Evolutionary conservation across 331 rosid genomes (phyloP).

Genomic region (Quercus tomentella): DNA sequence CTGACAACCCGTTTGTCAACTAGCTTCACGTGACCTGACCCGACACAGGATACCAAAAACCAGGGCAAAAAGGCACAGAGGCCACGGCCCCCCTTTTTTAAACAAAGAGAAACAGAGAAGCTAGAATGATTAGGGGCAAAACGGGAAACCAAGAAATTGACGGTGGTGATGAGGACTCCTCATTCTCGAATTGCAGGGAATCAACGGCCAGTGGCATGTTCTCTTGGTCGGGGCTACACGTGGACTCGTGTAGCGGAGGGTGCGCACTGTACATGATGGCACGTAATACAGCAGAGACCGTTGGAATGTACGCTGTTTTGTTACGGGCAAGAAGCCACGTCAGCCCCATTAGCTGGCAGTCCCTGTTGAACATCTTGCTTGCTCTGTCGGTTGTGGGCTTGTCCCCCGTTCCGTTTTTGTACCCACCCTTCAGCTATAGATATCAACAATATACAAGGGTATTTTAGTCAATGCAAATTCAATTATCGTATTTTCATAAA

Average conservation of each 20-base stretch:
- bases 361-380: constrained; percentile 78
- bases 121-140: constrained; percentile 34
- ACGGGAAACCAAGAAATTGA: constrained; percentile 32
- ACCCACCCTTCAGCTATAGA: constrained; percentile 51
- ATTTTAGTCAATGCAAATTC: neutral
- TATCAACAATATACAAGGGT: neutral
- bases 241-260: constrained; percentile 57
- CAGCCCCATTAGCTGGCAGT: constrained; percentile 97
- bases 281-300: constrained; percentile 91
- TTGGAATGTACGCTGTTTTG: constrained; percentile 90
- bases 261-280: constrained; percentile 94
- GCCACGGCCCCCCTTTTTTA: constrained; percentile 17
- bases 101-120: constrained; percentile 10
- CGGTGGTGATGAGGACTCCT: constrained; percentile 42
- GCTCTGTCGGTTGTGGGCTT: constrained; percentile 50
- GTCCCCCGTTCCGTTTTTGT: constrained; percentile 43
- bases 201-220: constrained; percentile 99
- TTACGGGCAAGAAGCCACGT: constrained; percentile 85
- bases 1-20: constrained; percentile 42
- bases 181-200: constrained; percentile 67
- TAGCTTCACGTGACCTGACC: constrained; percentile 67
- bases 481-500: neutral
- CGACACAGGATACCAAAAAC: constrained; percentile 31
- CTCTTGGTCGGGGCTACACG: constrained; percentile 96
- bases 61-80: constrained; percentile 8